Evolutionary conservation across 495 filamentous ascomycete species (phyloP), one percentile per base, ranked within the genome.

Genomic region (Neurospora sp.): DNA sequence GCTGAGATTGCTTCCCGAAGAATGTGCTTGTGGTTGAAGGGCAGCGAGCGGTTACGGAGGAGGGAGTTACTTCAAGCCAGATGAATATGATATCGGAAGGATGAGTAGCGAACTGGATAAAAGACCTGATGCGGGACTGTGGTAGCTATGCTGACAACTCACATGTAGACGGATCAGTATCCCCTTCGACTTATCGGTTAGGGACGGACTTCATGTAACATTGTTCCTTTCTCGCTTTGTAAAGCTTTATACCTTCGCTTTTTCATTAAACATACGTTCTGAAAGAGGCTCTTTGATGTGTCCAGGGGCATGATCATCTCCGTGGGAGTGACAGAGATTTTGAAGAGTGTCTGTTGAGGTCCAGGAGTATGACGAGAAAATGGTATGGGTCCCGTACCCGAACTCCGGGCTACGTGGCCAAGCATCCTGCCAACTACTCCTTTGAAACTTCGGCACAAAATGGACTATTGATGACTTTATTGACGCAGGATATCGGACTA

Each of bases 401-500:
- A 48, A 21, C 43, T 48, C 1, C n/a, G 0, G 43, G n/a, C n/a
- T 48, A 48, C 43, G 0, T 11, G 4, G n/a, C 43, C n/a, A 21
- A 21, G 4, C 4, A 1, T 4, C 9, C 19, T 45, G 6, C 8
- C 8, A 10, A 45, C 6, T 42, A 4, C 39, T 42, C 13, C 8
- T 45, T 45, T 45, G 42, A 8, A 7, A 21, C 19, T 21, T 45
- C 2, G 3, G 9, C 6, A 21, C 3, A 10, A 10, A 45, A 45
- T 7, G n/a, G 7, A 21, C 43, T 21, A 0, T 5, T n/a, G n/a
- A 3, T n/a, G 4, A 3, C 4, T n/a, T 1, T 5, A 45, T 45
- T 1, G 4, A 0, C n/a, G n/a, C 4, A 21, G 43, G n/a, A 1
- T 21, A 1, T 0, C n/a, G 19, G 4, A 21, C 0, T 21, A 48